Conservation (phyloP, 768 basidiomycete genomes). For the Lactarius trivialis region DNA sequence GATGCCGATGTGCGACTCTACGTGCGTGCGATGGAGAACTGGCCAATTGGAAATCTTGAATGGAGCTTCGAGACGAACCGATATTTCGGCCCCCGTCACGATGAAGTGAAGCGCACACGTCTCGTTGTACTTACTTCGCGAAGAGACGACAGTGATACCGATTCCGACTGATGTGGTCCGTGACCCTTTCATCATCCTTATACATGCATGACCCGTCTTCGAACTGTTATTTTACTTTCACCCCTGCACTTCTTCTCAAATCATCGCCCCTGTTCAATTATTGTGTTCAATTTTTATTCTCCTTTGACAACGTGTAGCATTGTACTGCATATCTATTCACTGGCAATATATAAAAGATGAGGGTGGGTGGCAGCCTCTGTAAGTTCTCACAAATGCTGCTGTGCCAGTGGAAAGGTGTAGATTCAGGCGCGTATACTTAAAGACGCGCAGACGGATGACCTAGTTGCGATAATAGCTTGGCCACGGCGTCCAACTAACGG, state of each 20-base stretch:
- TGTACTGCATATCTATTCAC: background rate
- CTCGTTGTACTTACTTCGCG: no score
- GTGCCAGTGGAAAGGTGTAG: background rate
- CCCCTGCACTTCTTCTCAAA: background rate
- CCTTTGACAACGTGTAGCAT: background rate
- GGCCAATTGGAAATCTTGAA: no score
- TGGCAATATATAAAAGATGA: no score
- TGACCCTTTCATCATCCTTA: background rate
- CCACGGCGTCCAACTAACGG: background rate
- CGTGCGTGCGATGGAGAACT: constrained; percentile 43
- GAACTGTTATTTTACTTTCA: background rate
- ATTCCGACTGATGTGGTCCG: constrained; percentile 9
- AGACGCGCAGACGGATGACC: background rate
- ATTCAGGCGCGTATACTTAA: background rate
- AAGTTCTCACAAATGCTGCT: background rate
- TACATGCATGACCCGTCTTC: background rate
- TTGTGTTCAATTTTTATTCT: background rate
- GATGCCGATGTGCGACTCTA: constrained; percentile 40
- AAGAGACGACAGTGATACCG: constrained; percentile 21
- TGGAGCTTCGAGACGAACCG: constrained; percentile 48
- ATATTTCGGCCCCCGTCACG: constrained; percentile 35
- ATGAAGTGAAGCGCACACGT: constrained; percentile 27
- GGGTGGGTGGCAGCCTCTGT: background rate
- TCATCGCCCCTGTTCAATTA: background rate
- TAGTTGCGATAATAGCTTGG: background rate